Evolutionary conservation across 78 protist species (phyloP).

Genomic region (Fonticula alba): DNA sequence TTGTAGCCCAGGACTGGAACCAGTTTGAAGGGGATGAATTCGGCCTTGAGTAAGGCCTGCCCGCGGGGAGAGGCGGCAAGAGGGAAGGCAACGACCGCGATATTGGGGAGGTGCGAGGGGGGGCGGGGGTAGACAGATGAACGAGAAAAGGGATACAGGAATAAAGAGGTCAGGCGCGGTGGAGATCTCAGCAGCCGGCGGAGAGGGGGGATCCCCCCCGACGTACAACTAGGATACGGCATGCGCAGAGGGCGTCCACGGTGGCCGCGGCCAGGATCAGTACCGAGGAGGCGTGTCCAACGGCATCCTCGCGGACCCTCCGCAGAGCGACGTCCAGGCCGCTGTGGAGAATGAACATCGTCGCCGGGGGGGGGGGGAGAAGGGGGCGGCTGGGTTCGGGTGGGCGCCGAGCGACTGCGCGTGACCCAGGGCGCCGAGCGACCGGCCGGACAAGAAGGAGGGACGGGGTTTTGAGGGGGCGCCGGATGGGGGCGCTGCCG

Average conservation of each 20-base stretch:
- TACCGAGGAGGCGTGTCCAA: not conserved
- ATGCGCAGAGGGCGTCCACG: not conserved
- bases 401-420: too few relatives aligned
- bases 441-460: too few relatives aligned
- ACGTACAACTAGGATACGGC: not conserved
- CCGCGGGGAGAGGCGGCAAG: not conserved
- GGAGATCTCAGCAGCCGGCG: not conserved
- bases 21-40: too few relatives aligned
- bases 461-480: too few relatives aligned
- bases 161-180: not conserved
- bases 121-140: not conserved
- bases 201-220: not conserved
- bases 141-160: not conserved
- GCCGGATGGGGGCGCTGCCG: too few relatives aligned
- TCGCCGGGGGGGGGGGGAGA: too few relatives aligned
- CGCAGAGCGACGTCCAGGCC: too few relatives aligned
- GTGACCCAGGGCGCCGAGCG: too few relatives aligned
- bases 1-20: not conserved
- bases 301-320: too few relatives aligned
- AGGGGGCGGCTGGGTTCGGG: too few relatives aligned
- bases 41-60: not conserved
- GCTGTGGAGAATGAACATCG: too few relatives aligned
- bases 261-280: not conserved
- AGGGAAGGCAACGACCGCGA: not conserved
- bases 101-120: not conserved